phyloP scores from a whole-genome alignment of 805 yeast species.

The Isabelozyma rhagii region DNA sequence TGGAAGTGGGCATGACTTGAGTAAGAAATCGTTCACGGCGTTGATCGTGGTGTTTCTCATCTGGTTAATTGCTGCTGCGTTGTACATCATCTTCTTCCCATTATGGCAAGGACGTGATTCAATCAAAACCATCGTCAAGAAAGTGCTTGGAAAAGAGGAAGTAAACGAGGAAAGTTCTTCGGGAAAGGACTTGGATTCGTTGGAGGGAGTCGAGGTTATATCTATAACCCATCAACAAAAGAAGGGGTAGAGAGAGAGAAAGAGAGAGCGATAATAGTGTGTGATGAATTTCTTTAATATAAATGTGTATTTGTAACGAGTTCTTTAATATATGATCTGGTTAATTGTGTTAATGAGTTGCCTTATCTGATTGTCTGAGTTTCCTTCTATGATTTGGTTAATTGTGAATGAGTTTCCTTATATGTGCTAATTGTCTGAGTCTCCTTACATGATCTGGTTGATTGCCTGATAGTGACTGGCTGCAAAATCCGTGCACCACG shows the following conservation, averaged over 20 bases:
- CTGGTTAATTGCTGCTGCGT: slow-evolving; percentile 32
- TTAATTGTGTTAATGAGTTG: no score
- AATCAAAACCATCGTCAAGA: no score
- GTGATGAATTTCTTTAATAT: no score
- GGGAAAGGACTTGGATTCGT: background rate
- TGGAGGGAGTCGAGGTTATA: background rate
- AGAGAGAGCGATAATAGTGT: background rate
- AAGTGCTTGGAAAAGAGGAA: background rate
- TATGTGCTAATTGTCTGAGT: no score
- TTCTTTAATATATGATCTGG: no score
- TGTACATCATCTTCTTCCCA: slow-evolving; percentile 35
- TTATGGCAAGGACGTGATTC: slow-evolving; percentile 22
- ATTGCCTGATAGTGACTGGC: no score
- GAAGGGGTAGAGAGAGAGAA: background rate
- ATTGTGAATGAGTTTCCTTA: no score
- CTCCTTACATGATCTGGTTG: no score
- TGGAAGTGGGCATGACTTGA: slow-evolving; percentile 31
- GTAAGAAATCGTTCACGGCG: slow-evolving; percentile 31
- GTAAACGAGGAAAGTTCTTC: background rate
- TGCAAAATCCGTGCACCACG: no score
- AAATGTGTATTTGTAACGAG: no score
- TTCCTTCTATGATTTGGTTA: no score
- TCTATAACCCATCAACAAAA: background rate
- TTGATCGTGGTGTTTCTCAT: slow-evolving; percentile 36
- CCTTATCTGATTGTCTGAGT: no score